A percentile compares a stretch with the other conserved stretches of the same genome.
These are phyloP conservation scores for Talaromyces sp. DNA, from an alignment of 2,329 filamentous ascomycete species.

Conservation along the genomic window DNA sequence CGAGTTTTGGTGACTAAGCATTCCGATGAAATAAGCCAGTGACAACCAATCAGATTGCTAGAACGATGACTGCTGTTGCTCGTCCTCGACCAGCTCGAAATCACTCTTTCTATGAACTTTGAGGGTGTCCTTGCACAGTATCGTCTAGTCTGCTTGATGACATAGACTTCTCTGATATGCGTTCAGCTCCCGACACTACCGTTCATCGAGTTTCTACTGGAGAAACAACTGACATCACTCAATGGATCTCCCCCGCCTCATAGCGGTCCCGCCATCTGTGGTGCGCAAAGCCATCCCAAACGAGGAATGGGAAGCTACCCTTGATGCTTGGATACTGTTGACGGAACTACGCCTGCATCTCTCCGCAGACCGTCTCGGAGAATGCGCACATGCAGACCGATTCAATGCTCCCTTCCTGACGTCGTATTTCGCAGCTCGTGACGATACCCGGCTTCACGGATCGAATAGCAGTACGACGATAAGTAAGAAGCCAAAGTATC, in stretches of 20 bases:
- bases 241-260: constrained; percentile 66
- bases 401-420: constrained; percentile 62
- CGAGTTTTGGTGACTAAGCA: constrained; percentile 18
- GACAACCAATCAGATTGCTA: constrained; percentile 8
- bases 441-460: constrained; percentile 29
- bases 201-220: not conserved
- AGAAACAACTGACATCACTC: constrained; percentile 15
- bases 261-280: constrained; percentile 67
- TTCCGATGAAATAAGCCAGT: not conserved
- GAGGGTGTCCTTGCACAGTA: not conserved
- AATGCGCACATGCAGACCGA: constrained; percentile 53
- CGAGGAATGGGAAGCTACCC: constrained; percentile 72
- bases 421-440: constrained; percentile 56
- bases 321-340: constrained; percentile 73
- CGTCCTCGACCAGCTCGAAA: not conserved
- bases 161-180: not conserved
- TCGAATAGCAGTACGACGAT: constrained; percentile 32
- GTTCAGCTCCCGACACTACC: not conserved
- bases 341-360: constrained; percentile 63
- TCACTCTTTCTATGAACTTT: not conserved
- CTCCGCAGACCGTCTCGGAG: constrained; percentile 54
- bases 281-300: constrained; percentile 65
- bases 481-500: constrained; percentile 26
- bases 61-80: not conserved
- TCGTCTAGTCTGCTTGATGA: not conserved